These are phyloP conservation scores for Proliferodiscus dingleyae DNA, from an alignment of 2,329 filamentous ascomycete genomes.

Conservation along the genomic window DNA sequence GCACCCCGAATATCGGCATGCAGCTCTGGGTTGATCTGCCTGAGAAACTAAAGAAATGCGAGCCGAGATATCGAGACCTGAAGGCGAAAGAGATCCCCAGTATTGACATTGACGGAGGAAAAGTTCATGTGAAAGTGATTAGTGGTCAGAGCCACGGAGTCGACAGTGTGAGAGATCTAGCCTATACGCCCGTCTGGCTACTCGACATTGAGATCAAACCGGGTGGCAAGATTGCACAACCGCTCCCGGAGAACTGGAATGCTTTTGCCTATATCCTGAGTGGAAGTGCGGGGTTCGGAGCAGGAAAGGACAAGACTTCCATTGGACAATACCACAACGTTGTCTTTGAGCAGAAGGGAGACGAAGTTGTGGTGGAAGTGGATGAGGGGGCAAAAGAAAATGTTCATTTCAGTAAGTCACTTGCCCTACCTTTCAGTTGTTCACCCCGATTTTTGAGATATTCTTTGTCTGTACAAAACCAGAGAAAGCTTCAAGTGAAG, in stretches of 20 bases:
- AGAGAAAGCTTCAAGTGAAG: background rate
- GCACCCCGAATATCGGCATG: conserved; percentile 74
- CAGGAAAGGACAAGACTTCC: conserved; percentile 42
- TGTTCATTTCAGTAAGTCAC: conserved; percentile 37
- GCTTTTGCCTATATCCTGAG: conserved; percentile 83
- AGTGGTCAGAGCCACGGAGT: conserved; percentile 78
- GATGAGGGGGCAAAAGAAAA: conserved; percentile 56
- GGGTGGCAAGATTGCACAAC: conserved; percentile 71
- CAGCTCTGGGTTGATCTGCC: conserved; percentile 96
- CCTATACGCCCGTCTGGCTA: conserved; percentile 97
- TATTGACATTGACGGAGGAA: conserved; percentile 65
- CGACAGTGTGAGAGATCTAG: conserved; percentile 82
- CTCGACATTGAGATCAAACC: conserved; percentile 77
- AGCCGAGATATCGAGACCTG: conserved; percentile 88
- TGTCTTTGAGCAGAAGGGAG: conserved; percentile 77
- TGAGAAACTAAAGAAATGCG: conserved; percentile 73
- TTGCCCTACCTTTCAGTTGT: background rate
- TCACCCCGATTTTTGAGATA: too few relatives aligned
- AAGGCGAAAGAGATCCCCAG: conserved; percentile 72
- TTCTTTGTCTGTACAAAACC: background rate
- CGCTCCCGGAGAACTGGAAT: conserved; percentile 78
- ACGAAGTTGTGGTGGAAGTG: conserved; percentile 68
- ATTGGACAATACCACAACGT: conserved; percentile 79
- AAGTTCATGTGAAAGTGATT: conserved; percentile 83
- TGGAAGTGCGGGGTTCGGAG: conserved; percentile 62